Evolutionary conservation across 306 rosid species (phyloP), one percentile per base, ranked within the genome.

Genomic region (Cicer cuneatum): DNA sequence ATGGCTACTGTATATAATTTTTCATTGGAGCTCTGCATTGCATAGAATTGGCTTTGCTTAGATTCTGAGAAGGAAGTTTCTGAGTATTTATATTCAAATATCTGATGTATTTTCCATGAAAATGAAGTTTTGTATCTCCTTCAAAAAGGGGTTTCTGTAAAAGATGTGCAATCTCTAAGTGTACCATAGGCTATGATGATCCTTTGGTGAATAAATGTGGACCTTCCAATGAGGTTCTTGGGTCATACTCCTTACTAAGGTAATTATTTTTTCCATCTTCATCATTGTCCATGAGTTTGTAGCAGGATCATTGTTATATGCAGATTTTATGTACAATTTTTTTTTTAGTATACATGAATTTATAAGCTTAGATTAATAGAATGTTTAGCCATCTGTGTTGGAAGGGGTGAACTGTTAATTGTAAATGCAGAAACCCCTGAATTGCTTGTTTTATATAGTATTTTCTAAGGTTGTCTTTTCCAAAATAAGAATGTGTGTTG

Each of bases 291-390:
- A 81, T 80, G 16, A 77, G 84, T 83, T 73, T 84, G 79, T 84
- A 80, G 86, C 80, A 76, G 80, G 83, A 62, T 74, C 81, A 33
- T 73, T 81, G 85, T 58, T 78, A 75, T 74, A 57, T 78, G 85
- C 78, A 76, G 81, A 83, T 75, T 84, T 76, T 24, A 47, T 81
- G 85, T 86, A 80, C 78, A 83, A 84, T 85, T 86, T 78, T 29
- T 78, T 29, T 61, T 89, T 88, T 76, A 75, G 60, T 71, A 81
- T 73, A 80, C 85, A 81, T 80, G 80, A 85, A 80, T 78, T 79
- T 72, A 85, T 77, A 60, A 73, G 82, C 62, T 71, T 49, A 57
- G 71, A 12, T 60, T 61, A 80, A 51, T 53, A 41, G 38, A 59
- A 60, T 69, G 46, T 33, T 74, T 67, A 74, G 74, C 79, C 75